Conservation (phyloP, 108 stramenopile species). For the Seminavis robusta region DNA sequence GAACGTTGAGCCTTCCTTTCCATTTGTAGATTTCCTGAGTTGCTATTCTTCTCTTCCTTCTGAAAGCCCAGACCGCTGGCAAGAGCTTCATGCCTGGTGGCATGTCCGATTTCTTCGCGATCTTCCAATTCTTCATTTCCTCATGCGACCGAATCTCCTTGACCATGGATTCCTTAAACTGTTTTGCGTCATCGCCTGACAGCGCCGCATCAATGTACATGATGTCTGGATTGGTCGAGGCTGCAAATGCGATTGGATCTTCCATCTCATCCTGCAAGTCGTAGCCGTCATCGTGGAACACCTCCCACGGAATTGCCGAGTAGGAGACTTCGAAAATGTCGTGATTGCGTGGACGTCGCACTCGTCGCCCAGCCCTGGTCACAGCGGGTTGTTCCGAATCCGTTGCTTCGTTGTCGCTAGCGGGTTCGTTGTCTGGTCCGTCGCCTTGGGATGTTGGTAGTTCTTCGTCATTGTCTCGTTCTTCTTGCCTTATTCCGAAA, state of each 20-base stretch:
- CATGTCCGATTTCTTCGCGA: slow-evolving; percentile 12
- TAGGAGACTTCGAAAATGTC: no score
- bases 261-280: no score
- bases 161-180: slow-evolving; percentile 20
- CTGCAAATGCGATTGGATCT: slow-evolving; percentile 4
- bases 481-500: no score
- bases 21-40: slow-evolving; percentile 25
- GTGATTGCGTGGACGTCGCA: no score
- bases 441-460: no score
- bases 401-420: no score
- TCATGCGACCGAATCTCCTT: slow-evolving; percentile 13
- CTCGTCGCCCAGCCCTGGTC: no score
- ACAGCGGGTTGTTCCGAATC: no score
- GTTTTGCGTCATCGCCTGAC: slow-evolving; percentile 14
- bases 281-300: no score
- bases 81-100: slow-evolving; percentile 25
- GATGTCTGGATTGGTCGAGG: slow-evolving; percentile 11
- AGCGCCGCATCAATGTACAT: slow-evolving; percentile 20
- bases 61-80: slow-evolving; percentile 48
- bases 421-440: no score
- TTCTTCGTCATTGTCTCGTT: no score
- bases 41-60: slow-evolving; percentile 33
- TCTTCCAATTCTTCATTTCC: slow-evolving; percentile 1
- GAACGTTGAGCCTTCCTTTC: slow-evolving; percentile 25
- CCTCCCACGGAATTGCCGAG: no score